phyloP scores from a whole-genome alignment of 2,329 filamentous ascomycete genomes.

The Diatrype stigma region DNA sequence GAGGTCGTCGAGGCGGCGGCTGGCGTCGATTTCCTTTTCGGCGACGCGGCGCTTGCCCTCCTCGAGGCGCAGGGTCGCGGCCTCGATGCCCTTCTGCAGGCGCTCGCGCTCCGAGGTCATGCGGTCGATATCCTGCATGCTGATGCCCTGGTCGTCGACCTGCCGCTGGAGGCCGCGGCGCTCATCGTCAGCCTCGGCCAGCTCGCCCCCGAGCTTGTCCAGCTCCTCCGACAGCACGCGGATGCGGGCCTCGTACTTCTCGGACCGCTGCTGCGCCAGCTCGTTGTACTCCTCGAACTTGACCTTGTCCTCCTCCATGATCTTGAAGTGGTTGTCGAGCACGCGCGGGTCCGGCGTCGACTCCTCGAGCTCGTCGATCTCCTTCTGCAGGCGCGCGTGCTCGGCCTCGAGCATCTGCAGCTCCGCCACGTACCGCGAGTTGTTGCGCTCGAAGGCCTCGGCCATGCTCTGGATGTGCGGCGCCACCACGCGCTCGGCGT shows the following conservation, averaged over 20 bases:
- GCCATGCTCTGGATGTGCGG: constrained; percentile 89
- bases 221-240: constrained; percentile 83
- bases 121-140: constrained; percentile 96
- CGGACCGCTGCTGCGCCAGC: constrained; percentile 75
- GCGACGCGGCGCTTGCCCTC: constrained; percentile 78
- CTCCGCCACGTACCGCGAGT: constrained; percentile 79
- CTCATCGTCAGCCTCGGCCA: constrained; percentile 79
- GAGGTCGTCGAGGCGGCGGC: constrained; percentile 82
- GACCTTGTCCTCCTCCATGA: constrained; percentile 87
- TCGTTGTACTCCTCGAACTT: constrained; percentile 97
- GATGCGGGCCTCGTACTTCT: constrained; percentile 81
- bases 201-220: constrained; percentile 69
- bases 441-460: constrained; percentile 76
- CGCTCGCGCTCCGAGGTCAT: constrained; percentile 96
- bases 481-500: constrained; percentile 70
- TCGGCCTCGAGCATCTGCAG: constrained; percentile 83
- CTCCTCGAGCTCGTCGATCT: constrained; percentile 87
- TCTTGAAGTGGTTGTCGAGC: constrained; percentile 84
- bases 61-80: constrained; percentile 70
- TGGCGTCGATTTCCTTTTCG: constrained; percentile 86
- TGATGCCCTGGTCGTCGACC: constrained; percentile 90
- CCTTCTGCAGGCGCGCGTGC: constrained; percentile 72
- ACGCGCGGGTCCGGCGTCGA: constrained; percentile 77
- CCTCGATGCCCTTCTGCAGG: constrained; percentile 82
- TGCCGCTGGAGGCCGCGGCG: constrained; percentile 73